phyloP scores from a whole-genome alignment of 2,329 filamentous ascomycete species.

The Aureobasidium sp. region DNA sequence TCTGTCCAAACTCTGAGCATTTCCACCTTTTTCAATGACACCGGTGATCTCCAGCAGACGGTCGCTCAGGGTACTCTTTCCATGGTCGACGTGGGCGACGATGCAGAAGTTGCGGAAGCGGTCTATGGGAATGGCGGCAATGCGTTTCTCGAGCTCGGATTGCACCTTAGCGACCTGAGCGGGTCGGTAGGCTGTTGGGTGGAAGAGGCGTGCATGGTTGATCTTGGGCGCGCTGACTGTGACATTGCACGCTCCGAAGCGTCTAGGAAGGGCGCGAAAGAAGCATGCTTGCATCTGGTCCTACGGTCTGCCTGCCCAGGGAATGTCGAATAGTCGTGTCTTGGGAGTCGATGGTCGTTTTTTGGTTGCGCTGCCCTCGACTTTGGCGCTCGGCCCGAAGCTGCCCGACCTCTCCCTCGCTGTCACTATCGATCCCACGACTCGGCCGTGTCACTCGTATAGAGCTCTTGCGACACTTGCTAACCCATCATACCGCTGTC shows the following conservation, averaged over 20 bases:
- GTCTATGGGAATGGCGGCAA: constrained; percentile 68
- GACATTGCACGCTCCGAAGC: constrained; percentile 30
- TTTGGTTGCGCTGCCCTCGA: not conserved
- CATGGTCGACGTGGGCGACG: constrained; percentile 97
- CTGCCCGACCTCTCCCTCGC: not conserved
- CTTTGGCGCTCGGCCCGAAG: not conserved
- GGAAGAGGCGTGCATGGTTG: constrained; percentile 22
- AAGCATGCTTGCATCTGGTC: constrained; percentile 45
- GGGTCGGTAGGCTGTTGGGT: constrained; percentile 24
- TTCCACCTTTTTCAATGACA: constrained; percentile 76
- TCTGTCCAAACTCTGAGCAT: constrained; percentile 95
- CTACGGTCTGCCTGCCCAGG: constrained; percentile 7
- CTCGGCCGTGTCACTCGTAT: not conserved
- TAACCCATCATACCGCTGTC: not conserved
- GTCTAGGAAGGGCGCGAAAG: constrained; percentile 35
- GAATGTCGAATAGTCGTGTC: not conserved
- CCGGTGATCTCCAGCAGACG: constrained; percentile 88
- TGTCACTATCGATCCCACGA: constrained; percentile 4
- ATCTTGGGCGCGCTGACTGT: constrained; percentile 14
- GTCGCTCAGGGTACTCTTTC: constrained; percentile 92
- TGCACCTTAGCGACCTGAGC: constrained; percentile 34
- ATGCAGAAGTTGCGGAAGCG: constrained; percentile 95
- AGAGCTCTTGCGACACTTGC: not conserved
- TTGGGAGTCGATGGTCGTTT: not conserved
- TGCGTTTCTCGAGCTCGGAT: constrained; percentile 55